A percentile compares a stretch with the other conserved stretches of the same genome.
These are phyloP conservation scores for Westerdykella sp. DNA, from an alignment of 2,329 filamentous ascomycete species.

Conservation along the genomic window DNA sequence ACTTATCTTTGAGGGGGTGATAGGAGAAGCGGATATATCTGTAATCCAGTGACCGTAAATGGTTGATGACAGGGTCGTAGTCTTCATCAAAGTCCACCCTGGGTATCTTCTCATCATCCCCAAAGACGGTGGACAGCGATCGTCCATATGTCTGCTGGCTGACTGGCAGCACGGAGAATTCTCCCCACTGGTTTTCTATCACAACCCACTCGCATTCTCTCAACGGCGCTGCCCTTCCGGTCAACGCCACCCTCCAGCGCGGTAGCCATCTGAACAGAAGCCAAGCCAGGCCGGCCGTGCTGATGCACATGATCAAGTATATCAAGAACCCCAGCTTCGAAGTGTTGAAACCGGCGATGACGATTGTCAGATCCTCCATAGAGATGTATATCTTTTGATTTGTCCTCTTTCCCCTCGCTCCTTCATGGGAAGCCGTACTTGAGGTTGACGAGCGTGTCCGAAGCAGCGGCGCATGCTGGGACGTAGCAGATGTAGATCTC, in stretches of 20 bases:
- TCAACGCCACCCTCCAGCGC: conserved; percentile 70
- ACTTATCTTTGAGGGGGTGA: conserved; percentile 83
- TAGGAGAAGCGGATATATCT: conserved; percentile 91
- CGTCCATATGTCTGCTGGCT: conserved; percentile 53
- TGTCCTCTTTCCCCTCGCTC: conserved; percentile 53
- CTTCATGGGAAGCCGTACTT: conserved; percentile 60
- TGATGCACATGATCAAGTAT: conserved; percentile 65
- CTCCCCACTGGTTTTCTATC: conserved; percentile 95
- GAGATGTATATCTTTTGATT: conserved; percentile 91
- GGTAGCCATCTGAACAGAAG: conserved; percentile 87
- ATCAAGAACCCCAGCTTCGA: conserved; percentile 60
- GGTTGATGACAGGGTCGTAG: conserved; percentile 66
- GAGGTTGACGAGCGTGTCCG: conserved; percentile 64
- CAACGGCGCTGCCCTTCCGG: conserved; percentile 64
- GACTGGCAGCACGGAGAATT: conserved; percentile 73
- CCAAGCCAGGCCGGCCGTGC: conserved; percentile 72
- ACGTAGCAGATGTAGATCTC: conserved; percentile 15
- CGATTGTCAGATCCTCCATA: conserved; percentile 90
- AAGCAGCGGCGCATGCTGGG: conserved; percentile 56
- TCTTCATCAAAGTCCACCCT: conserved; percentile 65
- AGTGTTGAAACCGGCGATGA: conserved; percentile 84
- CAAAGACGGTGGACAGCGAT: conserved; percentile 64
- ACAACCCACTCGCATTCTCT: conserved; percentile 83
- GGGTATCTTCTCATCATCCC: conserved; percentile 56
- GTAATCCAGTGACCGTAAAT: conserved; percentile 78